Conservation (phyloP, 495 filamentous ascomycete species). For the Penicillium atrosanguineum region DNA sequence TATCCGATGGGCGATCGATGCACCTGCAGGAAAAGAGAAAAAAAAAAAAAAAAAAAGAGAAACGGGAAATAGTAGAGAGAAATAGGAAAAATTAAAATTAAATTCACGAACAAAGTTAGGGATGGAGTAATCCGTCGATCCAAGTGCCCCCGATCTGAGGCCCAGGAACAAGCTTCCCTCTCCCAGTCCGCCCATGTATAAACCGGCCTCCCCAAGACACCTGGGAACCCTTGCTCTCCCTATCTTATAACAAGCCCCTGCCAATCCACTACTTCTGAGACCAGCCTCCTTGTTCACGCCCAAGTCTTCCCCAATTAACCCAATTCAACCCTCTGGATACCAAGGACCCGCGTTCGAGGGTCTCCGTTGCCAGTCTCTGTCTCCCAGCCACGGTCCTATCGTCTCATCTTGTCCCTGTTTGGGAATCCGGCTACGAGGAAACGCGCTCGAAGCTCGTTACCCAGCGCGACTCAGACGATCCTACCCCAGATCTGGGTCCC, state of each 20-base stretch:
- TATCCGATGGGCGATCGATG: conserved; percentile 4
- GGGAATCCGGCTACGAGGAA: neutral
- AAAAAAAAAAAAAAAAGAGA: conserved; percentile 7
- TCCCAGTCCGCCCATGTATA: conserved; percentile 12
- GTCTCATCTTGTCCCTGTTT: neutral
- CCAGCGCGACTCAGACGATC: conserved; percentile 12
- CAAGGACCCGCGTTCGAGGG: conserved; percentile 21
- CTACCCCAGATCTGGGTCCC: conserved; percentile 6
- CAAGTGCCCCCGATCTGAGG: conserved; percentile 5
- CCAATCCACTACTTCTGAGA: conserved; percentile 30
- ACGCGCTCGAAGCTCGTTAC: neutral
- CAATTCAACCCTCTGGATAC: neutral
- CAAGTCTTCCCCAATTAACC: conserved; percentile 4
- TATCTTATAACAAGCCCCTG: conserved; percentile 29
- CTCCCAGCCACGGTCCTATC: conserved; percentile 10
- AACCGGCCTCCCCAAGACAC: conserved; percentile 15
- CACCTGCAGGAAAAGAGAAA: conserved; percentile 10
- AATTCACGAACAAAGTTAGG: conserved; percentile 23
- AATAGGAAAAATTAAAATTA: conserved; percentile 5
- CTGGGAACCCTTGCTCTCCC: conserved; percentile 17
- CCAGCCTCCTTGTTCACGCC: conserved; percentile 14
- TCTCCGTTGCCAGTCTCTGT: conserved; percentile 7
- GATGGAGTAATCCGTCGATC: conserved; percentile 29
- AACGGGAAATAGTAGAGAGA: too few species aligned
- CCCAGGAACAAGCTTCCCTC: conserved; percentile 25